Percentiles rank a stretch among this genome's conserved stretches.
Evolutionary conservation across 1,139 yeast genomes (phyloP).

Genomic region (Yamadazyma buinensis): DNA sequence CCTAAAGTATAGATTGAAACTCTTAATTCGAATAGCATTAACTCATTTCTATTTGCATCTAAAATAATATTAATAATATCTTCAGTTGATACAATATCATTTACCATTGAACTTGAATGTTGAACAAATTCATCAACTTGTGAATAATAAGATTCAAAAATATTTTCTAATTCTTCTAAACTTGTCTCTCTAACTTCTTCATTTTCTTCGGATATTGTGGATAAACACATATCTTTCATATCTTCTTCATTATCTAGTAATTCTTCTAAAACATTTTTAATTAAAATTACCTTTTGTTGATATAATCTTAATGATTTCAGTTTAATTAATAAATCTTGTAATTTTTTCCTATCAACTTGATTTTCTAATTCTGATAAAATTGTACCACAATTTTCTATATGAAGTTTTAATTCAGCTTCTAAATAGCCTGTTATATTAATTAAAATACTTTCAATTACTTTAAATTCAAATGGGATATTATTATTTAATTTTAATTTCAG

Average conservation of each 20-base stretch:
- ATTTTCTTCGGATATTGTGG: conserved; percentile 27
- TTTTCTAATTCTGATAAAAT: conserved; percentile 80
- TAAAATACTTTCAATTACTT: conserved; percentile 85
- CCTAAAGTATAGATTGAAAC: conserved; percentile 86
- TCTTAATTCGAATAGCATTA: conserved; percentile 84
- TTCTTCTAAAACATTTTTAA: conserved; percentile 84
- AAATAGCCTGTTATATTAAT: conserved; percentile 80
- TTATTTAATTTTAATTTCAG: conserved; percentile 55
- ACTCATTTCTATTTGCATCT: conserved; percentile 91
- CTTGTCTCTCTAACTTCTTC: conserved; percentile 8
- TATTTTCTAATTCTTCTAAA: conserved; percentile 68
- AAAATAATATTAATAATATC: conserved; percentile 92
- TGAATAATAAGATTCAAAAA: conserved; percentile 87
- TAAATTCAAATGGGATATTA: conserved; percentile 64
- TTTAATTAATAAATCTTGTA: conserved; percentile 75
- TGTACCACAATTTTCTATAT: conserved; percentile 68
- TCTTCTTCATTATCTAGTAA: conserved; percentile 86
- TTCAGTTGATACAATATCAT: conserved; percentile 89
- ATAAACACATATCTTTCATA: conserved; percentile 76
- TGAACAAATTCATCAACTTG: conserved; percentile 98
- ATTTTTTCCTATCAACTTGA: conserved; percentile 77
- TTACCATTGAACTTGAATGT: conserved; percentile 77
- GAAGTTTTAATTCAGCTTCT: conserved; percentile 80
- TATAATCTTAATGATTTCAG: conserved; percentile 80
- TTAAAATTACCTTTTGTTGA: conserved; percentile 77